phyloP scores from a whole-genome alignment of 805 yeast genomes.

The Hanseniaspora taiwanica region DNA sequence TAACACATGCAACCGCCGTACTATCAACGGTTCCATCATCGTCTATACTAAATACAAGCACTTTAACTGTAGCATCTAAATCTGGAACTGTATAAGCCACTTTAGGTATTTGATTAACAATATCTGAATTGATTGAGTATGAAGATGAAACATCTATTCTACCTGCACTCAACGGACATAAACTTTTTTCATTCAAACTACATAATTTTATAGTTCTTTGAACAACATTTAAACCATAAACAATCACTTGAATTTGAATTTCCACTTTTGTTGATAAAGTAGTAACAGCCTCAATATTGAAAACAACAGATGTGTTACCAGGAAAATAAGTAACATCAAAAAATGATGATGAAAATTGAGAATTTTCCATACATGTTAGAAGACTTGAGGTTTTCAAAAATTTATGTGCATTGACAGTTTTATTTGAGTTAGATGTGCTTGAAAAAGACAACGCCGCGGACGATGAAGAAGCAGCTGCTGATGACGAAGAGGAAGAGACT shows the following conservation, averaged over 20 bases:
- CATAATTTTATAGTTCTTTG: slow-evolving; percentile 50
- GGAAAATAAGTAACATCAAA: slow-evolving; percentile 72
- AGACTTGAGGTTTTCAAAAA: slow-evolving; percentile 48
- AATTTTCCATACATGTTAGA: slow-evolving; percentile 83
- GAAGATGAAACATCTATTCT: slow-evolving; percentile 58
- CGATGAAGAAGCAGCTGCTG: not conserved
- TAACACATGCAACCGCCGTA: slow-evolving; percentile 72
- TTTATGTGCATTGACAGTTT: slow-evolving; percentile 8
- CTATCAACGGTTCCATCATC: slow-evolving; percentile 26
- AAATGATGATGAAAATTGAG: slow-evolving; percentile 71
- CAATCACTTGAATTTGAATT: slow-evolving; percentile 53
- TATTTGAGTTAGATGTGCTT: slow-evolving; percentile 4
- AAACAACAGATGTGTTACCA: slow-evolving; percentile 42
- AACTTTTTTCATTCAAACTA: slow-evolving; percentile 35
- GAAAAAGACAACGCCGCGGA: slow-evolving; percentile 3
- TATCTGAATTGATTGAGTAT: slow-evolving; percentile 28
- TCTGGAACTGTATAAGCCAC: slow-evolving; percentile 88
- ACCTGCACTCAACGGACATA: slow-evolving; percentile 84
- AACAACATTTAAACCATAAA: slow-evolving; percentile 66
- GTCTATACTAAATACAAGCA: slow-evolving; percentile 41
- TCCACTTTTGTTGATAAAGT: slow-evolving; percentile 60
- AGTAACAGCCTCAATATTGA: slow-evolving; percentile 67
- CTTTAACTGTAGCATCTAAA: slow-evolving; percentile 80
- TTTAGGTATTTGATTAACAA: slow-evolving; percentile 51
- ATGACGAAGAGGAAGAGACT: no score